Conservation (phyloP, 1,284 basidiomycete species). For the Pisolithus thermaeus region DNA sequence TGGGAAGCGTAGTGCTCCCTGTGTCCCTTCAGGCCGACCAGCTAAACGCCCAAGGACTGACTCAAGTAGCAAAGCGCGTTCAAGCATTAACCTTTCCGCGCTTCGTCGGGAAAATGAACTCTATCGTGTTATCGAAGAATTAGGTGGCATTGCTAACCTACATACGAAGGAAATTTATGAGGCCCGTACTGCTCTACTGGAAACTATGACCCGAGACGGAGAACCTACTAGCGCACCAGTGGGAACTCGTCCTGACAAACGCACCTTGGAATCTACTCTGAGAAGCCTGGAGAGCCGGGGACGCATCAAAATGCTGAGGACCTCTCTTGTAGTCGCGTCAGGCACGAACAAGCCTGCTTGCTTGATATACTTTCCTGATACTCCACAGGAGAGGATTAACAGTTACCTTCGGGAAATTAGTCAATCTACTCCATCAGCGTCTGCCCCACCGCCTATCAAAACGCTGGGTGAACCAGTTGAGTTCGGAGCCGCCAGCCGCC, state of each 20-base stretch:
- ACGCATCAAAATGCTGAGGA: conserved; percentile 60
- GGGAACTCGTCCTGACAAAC: conserved; percentile 67
- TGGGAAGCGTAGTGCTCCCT: conserved; percentile 15
- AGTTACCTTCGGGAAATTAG: conserved; percentile 49
- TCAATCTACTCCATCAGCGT: conserved; percentile 30
- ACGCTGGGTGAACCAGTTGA: conserved; percentile 49
- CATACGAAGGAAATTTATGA: conserved; percentile 65
- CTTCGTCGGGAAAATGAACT: conserved; percentile 75
- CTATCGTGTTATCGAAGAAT: conserved; percentile 51
- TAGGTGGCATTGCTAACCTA: conserved; percentile 60
- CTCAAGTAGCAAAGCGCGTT: conserved; percentile 20
- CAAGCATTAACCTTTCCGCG: conserved; percentile 62
- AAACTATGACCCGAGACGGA: conserved; percentile 46
- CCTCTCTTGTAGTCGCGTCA: conserved; percentile 47
- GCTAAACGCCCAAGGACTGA: conserved; percentile 18
- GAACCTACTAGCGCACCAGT: conserved; percentile 61
- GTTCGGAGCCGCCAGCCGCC: conserved; percentile 39
- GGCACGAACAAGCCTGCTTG: conserved; percentile 49
- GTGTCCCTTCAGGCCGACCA: conserved; percentile 8
- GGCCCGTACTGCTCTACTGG: conserved; percentile 54
- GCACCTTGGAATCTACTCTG: conserved; percentile 57
- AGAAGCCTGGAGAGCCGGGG: conserved; percentile 55
- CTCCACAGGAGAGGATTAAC: conserved; percentile 45
- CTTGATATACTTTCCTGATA: conserved; percentile 55
- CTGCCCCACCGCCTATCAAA: conserved; percentile 30